Conservation (phyloP, 441 rosid genomes). For the Eruca vesicaria region DNA sequence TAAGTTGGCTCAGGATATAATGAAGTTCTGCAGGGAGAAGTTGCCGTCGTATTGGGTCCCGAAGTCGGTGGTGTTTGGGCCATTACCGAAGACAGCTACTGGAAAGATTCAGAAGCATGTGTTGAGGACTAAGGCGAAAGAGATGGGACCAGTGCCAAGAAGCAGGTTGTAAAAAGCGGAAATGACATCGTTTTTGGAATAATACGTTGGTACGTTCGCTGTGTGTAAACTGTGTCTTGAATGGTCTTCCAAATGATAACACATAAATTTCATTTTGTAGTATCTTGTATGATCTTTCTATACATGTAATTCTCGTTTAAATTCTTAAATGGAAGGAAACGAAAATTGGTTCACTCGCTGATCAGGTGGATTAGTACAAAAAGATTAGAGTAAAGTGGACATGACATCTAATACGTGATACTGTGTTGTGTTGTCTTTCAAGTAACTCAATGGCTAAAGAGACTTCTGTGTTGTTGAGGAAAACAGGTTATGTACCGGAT, state of each 20-base stretch:
- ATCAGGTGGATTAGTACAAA: no score
- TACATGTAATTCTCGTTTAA: not conserved
- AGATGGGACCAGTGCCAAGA: slow-evolving; percentile 63
- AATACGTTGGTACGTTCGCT: slow-evolving; percentile 1
- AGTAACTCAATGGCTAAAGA: slow-evolving; percentile 66
- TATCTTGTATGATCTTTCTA: not conserved
- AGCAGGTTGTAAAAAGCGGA: slow-evolving; percentile 51
- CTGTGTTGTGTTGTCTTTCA: slow-evolving; percentile 64
- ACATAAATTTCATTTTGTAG: not conserved
- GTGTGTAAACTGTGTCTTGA: slow-evolving; percentile 1
- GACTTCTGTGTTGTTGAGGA: slow-evolving; percentile 55
- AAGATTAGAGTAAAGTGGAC: not conserved
- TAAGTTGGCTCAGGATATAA: slow-evolving; percentile 54
- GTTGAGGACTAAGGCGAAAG: slow-evolving; percentile 70
- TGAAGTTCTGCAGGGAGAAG: slow-evolving; percentile 61
- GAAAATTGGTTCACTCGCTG: no score
- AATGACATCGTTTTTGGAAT: not conserved
- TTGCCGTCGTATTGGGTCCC: slow-evolving; percentile 90
- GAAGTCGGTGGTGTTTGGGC: slow-evolving; percentile 73
- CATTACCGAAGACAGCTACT: slow-evolving; percentile 84
- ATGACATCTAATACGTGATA: slow-evolving; percentile 41
- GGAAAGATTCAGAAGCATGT: slow-evolving; percentile 92
- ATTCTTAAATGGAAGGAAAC: not conserved
- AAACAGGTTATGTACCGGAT: slow-evolving; percentile 56
- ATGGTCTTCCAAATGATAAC: not conserved